phyloP scores from a whole-genome alignment of 495 filamentous ascomycete species.

The Tuber borchii region DNA sequence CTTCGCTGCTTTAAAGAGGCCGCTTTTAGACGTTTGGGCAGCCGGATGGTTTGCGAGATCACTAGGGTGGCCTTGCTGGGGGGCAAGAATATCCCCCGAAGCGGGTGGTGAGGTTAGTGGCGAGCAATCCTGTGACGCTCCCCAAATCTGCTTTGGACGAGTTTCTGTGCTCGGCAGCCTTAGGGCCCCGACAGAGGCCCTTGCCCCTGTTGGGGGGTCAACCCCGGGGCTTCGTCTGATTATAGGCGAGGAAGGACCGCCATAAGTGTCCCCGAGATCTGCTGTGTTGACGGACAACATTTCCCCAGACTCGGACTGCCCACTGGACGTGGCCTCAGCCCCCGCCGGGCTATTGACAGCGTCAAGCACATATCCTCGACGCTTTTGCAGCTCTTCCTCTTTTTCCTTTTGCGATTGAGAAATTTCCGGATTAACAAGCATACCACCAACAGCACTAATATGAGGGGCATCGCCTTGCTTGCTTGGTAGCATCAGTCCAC shows the following conservation, averaged over 20 bases:
- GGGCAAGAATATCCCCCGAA: background rate
- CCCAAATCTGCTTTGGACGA: background rate
- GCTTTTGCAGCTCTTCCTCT: constrained; percentile 25
- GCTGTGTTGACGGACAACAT: background rate
- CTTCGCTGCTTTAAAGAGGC: background rate
- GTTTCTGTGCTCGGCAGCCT: background rate
- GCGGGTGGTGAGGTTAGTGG: background rate
- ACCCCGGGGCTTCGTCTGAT: background rate
- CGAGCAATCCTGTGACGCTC: background rate
- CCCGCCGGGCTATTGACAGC: constrained; percentile 16
- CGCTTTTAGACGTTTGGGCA: background rate
- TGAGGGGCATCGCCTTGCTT: background rate
- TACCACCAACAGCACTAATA: constrained; percentile 26
- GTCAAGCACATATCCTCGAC: constrained; percentile 26
- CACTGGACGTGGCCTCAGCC: background rate
- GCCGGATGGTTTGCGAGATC: background rate
- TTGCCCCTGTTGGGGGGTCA: background rate
- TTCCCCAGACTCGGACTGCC: background rate
- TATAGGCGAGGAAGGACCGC: background rate
- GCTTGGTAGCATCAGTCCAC: constrained; percentile 7
- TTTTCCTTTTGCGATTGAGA: constrained; percentile 24
- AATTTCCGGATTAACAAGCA: constrained; percentile 24
- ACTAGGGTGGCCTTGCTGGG: background rate
- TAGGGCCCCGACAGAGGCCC: background rate
- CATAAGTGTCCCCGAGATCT: background rate